Evolutionary conservation across 176 grass and related monocot species (phyloP).

Genomic region (Ampelocalamus luodianensis): DNA sequence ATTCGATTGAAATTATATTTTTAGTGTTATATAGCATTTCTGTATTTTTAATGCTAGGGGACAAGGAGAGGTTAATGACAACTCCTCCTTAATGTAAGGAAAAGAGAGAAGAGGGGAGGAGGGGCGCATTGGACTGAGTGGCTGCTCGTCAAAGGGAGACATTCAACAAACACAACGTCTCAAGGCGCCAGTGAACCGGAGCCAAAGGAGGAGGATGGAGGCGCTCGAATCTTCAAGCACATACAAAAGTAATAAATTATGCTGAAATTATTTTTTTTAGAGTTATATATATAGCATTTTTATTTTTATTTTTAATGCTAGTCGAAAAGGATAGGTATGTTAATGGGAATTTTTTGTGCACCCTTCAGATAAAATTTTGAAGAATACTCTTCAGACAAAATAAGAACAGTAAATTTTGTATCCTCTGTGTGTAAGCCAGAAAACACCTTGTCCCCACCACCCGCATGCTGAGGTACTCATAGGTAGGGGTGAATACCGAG

Average conservation of each 20-base stretch:
- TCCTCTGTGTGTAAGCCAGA: neutral
- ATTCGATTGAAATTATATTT: too few relatives aligned
- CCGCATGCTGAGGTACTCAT: neutral
- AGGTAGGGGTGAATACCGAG: too few relatives aligned
- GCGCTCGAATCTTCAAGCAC: neutral
- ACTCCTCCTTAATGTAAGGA: too few relatives aligned
- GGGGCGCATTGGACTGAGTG: too few relatives aligned
- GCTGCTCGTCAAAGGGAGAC: too few relatives aligned
- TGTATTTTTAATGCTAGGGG: too few relatives aligned
- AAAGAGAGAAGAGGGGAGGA: too few relatives aligned
- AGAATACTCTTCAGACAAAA: neutral
- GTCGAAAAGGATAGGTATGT: neutral
- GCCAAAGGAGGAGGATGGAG: neutral
- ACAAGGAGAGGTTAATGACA: too few relatives aligned
- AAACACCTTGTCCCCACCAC: neutral
- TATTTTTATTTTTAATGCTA: neutral
- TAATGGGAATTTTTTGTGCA: neutral
- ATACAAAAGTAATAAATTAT: neutral
- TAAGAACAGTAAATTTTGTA: neutral
- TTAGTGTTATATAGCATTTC: too few relatives aligned
- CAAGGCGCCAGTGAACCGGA: rapidly evolving
- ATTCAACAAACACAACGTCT: neutral
- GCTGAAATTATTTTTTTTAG: neutral
- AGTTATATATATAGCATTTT: neutral
- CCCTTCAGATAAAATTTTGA: neutral